Evolutionary conservation across 306 rosid genomes (phyloP).

Genomic region (Benincasa hispida): DNA sequence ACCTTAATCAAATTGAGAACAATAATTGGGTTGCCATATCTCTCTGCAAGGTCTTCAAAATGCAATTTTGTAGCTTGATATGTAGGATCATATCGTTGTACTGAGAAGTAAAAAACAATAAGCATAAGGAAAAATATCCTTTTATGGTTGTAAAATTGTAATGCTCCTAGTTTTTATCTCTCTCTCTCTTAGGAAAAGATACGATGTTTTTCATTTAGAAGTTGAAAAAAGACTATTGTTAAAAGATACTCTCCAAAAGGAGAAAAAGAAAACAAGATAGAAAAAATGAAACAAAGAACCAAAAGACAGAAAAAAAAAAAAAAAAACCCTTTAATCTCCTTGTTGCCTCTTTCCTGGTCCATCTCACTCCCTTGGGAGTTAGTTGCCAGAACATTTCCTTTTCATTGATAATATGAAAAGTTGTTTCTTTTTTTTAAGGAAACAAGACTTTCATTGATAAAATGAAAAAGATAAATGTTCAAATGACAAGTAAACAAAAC

Average conservation of each 20-base stretch:
- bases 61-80: slow-evolving; percentile 82
- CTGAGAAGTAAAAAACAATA: slow-evolving; percentile 26
- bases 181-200: not conserved
- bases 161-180: not conserved
- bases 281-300: no score
- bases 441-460: no score
- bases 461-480: no score
- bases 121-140: not conserved
- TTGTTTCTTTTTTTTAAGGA: not conserved
- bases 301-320: no score
- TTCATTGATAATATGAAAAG: not conserved
- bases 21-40: slow-evolving; percentile 89
- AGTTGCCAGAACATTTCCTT: not conserved
- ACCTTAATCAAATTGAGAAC: slow-evolving; percentile 93
- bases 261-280: no score
- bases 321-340: no score
- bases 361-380: not conserved
- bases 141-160: not conserved
- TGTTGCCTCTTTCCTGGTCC: not conserved
- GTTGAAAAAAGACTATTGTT: no score
- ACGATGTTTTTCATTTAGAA: no score
- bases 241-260: no score
- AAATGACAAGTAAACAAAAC: no score
- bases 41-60: slow-evolving; percentile 76
- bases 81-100: slow-evolving; percentile 96